These are phyloP conservation scores for Pyrrhoderma lamaoense DNA, from an alignment of 1,284 basidiomycete species.

Conservation along the genomic window DNA sequence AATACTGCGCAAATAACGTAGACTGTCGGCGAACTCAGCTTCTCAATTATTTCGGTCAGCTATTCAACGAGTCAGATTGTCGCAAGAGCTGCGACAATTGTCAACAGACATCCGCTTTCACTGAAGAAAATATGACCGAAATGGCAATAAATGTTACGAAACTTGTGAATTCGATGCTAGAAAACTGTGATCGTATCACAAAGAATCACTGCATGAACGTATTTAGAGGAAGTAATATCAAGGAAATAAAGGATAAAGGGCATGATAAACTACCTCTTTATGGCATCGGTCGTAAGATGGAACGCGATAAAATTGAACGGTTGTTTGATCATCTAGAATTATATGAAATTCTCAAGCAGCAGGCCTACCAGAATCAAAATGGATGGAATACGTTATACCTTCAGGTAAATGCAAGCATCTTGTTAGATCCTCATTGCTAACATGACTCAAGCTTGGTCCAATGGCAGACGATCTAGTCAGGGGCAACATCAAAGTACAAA, in stretches of 20 bases:
- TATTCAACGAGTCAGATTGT: conserved; percentile 54
- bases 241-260: conserved; percentile 41
- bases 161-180: conserved; percentile 44
- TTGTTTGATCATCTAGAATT: conserved; percentile 48
- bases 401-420: conserved; percentile 25
- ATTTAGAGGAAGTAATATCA: conserved; percentile 53
- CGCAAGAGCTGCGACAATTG: conserved; percentile 72
- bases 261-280: conserved; percentile 42
- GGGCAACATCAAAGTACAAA: not conserved
- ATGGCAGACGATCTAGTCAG: not conserved
- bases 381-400: conserved; percentile 24
- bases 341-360: conserved; percentile 1
- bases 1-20: conserved; percentile 75
- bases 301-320: conserved; percentile 49
- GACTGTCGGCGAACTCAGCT: conserved; percentile 87
- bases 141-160: conserved; percentile 42
- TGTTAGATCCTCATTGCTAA: not conserved
- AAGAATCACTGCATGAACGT: conserved; percentile 45
- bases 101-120: conserved; percentile 35
- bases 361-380: conserved; percentile 3
- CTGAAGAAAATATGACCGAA: conserved; percentile 45
- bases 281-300: conserved; percentile 47
- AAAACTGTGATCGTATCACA: conserved; percentile 24
- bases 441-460: not conserved
- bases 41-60: conserved; percentile 67